phyloP scores from a whole-genome alignment of 257 asterid genomes.

The Eustoma russellianum region DNA sequence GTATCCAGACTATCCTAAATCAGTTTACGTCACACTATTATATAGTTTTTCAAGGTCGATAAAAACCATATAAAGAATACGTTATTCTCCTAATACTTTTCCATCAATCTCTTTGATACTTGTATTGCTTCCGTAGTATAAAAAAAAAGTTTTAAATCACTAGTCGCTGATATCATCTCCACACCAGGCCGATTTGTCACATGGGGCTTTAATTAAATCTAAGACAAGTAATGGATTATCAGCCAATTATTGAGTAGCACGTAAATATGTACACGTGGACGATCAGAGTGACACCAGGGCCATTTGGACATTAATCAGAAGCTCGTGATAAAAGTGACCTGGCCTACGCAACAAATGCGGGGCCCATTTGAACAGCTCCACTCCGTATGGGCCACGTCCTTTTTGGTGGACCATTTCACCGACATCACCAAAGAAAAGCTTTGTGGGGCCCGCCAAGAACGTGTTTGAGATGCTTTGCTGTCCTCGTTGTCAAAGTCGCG shows the following conservation, averaged over 20 bases:
- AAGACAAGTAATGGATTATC: background rate
- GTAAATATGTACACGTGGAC: constrained; percentile 25
- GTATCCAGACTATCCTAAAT: too few species aligned
- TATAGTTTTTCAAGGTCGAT: too few species aligned
- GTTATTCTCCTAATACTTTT: too few species aligned
- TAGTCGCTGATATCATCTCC: constrained; percentile 8
- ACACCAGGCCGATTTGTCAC: constrained; percentile 6
- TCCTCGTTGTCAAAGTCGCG: constrained; percentile 12
- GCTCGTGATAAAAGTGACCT: constrained; percentile 23
- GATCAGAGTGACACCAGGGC: constrained; percentile 15
- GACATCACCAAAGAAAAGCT: constrained; percentile 14
- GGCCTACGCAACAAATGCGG: constrained; percentile 13
- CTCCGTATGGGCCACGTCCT: constrained; percentile 32
- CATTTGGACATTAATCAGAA: constrained; percentile 20
- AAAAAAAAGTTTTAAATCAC: too few species aligned
- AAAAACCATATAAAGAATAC: too few species aligned
- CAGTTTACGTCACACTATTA: too few species aligned
- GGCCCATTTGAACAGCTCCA: constrained; percentile 12
- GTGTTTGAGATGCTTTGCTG: constrained; percentile 19
- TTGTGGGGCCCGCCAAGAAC: constrained; percentile 18
- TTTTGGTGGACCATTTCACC: constrained; percentile 13
- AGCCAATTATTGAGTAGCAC: constrained; percentile 17
- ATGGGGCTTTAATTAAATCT: background rate
- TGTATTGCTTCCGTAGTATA: too few species aligned
- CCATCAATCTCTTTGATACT: too few species aligned